Percentiles rank a stretch among this genome's conserved stretches.
phyloP scores from a whole-genome alignment of 2,329 filamentous ascomycete genomes.

The Phoma sp. region DNA sequence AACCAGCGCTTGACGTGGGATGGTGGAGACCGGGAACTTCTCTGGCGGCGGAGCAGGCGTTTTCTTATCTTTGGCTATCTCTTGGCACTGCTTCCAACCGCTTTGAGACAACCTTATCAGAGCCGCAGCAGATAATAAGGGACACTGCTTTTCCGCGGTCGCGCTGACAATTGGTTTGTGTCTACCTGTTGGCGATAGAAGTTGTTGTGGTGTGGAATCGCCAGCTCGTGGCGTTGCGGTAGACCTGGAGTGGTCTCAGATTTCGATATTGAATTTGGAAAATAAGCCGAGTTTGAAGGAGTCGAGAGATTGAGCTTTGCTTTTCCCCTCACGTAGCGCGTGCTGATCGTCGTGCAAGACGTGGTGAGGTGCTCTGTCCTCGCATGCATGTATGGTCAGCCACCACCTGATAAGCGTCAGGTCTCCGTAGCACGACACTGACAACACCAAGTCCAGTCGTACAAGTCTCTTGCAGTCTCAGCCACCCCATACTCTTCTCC shows the following conservation, averaged over 20 bases:
- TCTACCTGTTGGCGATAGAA: conserved; percentile 17
- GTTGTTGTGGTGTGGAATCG: conserved; percentile 1
- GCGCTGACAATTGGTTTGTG: conserved; percentile 31
- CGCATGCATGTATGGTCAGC: background rate
- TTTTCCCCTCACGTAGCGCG: background rate
- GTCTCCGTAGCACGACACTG: conserved; percentile 3
- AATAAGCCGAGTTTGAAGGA: background rate
- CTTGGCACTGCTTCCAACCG: conserved; percentile 25
- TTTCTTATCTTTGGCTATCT: conserved; percentile 45
- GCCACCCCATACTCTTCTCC: background rate
- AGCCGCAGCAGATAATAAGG: conserved; percentile 33
- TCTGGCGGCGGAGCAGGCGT: conserved; percentile 31
- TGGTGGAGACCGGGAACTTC: conserved; percentile 37
- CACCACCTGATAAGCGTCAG: conserved; percentile 3
- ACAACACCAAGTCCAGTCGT: background rate
- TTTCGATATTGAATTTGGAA: background rate
- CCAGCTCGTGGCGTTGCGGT: background rate
- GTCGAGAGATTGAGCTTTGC: background rate
- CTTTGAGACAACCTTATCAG: conserved; percentile 37
- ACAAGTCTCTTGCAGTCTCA: conserved; percentile 2
- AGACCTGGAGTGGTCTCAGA: background rate
- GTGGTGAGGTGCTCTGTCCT: background rate
- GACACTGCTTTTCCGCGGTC: conserved; percentile 43
- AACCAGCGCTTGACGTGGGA: conserved; percentile 32
- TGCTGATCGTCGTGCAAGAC: conserved; percentile 9